Evolutionary conservation across 331 rosid genomes (phyloP).

Genomic region (Quercus tomentella): DNA sequence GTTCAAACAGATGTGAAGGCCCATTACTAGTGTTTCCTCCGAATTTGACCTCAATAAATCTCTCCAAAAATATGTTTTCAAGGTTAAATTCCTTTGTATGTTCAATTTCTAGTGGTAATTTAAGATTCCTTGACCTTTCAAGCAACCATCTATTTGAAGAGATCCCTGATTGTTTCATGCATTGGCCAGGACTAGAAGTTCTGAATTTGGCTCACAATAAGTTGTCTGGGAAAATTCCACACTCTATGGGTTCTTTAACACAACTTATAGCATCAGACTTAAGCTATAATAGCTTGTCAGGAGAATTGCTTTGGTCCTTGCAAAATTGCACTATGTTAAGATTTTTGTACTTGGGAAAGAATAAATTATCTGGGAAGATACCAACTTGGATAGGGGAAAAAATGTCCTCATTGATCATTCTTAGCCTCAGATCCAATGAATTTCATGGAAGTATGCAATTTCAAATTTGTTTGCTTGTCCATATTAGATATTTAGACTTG

Average conservation of each 20-base stretch:
- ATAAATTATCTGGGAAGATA: too few species aligned
- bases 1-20: neutral
- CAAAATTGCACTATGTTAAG: neutral
- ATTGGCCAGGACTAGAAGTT: rapidly evolving
- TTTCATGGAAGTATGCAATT: too few species aligned
- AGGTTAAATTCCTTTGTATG: neutral
- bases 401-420: too few species aligned
- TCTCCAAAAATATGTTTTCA: neutral
- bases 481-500: neutral
- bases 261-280: neutral
- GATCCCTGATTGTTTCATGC: neutral
- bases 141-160: neutral
- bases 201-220: neutral
- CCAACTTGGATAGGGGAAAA: too few species aligned
- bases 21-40: neutral
- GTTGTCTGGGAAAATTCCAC: neutral
- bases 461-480: neutral
- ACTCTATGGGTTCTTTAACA: neutral
- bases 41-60: neutral
- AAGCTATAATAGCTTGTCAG: neutral
- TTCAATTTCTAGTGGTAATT: neutral
- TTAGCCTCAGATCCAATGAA: too few species aligned
- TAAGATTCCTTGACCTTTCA: neutral
- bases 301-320: neutral
- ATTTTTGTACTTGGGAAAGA: neutral